Percentiles rank a stretch among this genome's conserved stretches.
These are phyloP conservation scores for Xerocomellus dryophilus DNA, from an alignment of 768 basidiomycete species.

Conservation along the genomic window DNA sequence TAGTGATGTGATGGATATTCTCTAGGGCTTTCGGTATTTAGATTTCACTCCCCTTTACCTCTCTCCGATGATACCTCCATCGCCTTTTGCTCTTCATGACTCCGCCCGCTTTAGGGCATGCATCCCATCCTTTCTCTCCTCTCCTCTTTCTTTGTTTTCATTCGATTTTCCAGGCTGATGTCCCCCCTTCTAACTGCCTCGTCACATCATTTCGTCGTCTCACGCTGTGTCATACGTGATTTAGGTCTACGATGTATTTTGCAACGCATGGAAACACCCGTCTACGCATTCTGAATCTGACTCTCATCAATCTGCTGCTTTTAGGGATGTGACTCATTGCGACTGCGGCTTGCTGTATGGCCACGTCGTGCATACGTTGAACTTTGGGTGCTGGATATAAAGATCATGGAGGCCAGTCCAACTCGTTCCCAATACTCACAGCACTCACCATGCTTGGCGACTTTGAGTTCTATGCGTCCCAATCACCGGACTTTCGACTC, in stretches of 20 bases:
- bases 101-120: constrained; percentile 25
- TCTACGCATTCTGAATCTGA: constrained; percentile 14
- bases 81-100: constrained; percentile 28
- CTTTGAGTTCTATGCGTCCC: constrained; percentile 38
- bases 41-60: constrained; percentile 66
- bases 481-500: constrained; percentile 54
- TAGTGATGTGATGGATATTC: constrained; percentile 73
- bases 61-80: constrained; percentile 78
- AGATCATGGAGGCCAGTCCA: neutral
- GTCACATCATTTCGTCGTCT: constrained; percentile 34
- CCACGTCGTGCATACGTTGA: constrained; percentile 22
- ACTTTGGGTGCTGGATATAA: constrained; percentile 8
- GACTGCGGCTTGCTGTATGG: constrained; percentile 10
- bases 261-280: constrained; percentile 35
- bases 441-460: constrained; percentile 10
- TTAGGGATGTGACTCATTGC: constrained; percentile 5
- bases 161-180: constrained; percentile 33
- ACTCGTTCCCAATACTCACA: neutral
- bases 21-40: constrained; percentile 62
- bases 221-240: constrained; percentile 40
- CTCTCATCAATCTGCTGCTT: neutral
- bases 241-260: constrained; percentile 40
- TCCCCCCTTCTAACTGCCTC: constrained; percentile 27
- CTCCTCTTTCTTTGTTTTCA: constrained; percentile 15
- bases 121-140: constrained; percentile 18